phyloP scores from a whole-genome alignment of 495 filamentous ascomycete species.

The Elasticomyces elasticus region DNA sequence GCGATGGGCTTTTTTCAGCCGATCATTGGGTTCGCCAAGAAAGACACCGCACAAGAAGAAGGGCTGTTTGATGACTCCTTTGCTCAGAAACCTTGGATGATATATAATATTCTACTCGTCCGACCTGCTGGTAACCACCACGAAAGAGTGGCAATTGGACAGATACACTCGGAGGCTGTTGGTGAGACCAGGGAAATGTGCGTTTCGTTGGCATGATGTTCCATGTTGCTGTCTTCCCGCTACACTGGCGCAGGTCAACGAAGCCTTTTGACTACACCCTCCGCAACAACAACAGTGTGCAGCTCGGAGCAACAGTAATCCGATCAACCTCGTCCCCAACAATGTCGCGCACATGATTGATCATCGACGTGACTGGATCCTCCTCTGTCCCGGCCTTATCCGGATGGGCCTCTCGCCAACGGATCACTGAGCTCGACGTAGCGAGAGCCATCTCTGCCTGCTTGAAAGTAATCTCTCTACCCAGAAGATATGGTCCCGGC shows the following conservation, averaged over 20 bases:
- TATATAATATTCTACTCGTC: no score
- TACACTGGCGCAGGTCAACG: background rate
- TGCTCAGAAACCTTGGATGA: no score
- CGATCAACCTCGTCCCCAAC: background rate
- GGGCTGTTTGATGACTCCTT: no score
- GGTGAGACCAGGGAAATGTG: no score
- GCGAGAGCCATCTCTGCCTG: slow-evolving; percentile 29
- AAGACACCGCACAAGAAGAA: no score
- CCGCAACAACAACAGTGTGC: slow-evolving; percentile 7
- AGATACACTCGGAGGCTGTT: no score
- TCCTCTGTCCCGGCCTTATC: slow-evolving; percentile 23
- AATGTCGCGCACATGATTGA: slow-evolving; percentile 2
- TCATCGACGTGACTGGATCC: slow-evolving; percentile 6
- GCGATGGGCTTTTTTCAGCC: no score
- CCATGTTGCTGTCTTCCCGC: no score
- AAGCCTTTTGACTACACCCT: background rate
- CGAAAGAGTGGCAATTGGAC: no score
- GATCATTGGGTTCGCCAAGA: no score
- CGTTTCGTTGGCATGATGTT: no score
- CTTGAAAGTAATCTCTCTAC: slow-evolving; percentile 22
- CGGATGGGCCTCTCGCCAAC: slow-evolving; percentile 44
- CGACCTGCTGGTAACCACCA: no score
- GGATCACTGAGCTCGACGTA: slow-evolving; percentile 37
- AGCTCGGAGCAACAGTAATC: slow-evolving; percentile 5
- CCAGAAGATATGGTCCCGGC: slow-evolving; percentile 6